phyloP scores from a whole-genome alignment of 129 eudicot genomes.

The Escallonia herrerae region DNA sequence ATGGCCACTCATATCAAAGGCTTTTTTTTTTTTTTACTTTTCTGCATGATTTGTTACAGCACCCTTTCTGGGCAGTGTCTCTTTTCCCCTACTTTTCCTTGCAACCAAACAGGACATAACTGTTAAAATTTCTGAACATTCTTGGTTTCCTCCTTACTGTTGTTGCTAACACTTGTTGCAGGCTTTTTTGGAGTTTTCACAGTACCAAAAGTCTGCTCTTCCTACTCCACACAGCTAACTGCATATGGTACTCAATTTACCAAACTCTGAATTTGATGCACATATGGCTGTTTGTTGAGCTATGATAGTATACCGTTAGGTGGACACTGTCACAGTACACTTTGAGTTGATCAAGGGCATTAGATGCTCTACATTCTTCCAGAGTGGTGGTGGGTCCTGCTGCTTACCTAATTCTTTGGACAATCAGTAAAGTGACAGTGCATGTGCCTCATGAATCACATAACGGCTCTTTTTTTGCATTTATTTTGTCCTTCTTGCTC shows the following conservation, averaged over 20 bases:
- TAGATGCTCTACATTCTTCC: not conserved
- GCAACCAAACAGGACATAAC: slow-evolving; percentile 8
- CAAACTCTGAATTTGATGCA: not conserved
- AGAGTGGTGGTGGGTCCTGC: slow-evolving; percentile 18
- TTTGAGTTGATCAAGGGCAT: not conserved
- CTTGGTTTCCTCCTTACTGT: not conserved
- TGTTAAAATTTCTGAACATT: slow-evolving; percentile 1
- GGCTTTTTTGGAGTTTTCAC: slow-evolving; percentile 89
- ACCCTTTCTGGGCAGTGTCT: not conserved
- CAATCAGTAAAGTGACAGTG: slow-evolving; percentile 18
- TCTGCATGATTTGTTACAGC: not conserved
- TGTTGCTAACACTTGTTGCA: slow-evolving; percentile 25
- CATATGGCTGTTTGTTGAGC: too few species aligned
- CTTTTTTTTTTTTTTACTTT: not conserved
- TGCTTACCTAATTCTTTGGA: slow-evolving; percentile 10
- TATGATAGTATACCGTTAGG: too few species aligned
- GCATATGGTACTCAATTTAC: slow-evolving; percentile 46
- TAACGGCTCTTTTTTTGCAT: slow-evolving; percentile 26
- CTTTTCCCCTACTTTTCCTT: not conserved
- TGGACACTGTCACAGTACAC: not conserved
- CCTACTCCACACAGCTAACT: slow-evolving; percentile 70
- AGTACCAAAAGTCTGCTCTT: slow-evolving; percentile 83
- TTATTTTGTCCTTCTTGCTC: too few species aligned
- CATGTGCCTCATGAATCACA: slow-evolving; percentile 14
- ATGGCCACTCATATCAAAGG: not conserved